Base-by-base conservation (phyloP, 352 stramenopile genomes). In the Nothophytophthora sp. region DNA sequence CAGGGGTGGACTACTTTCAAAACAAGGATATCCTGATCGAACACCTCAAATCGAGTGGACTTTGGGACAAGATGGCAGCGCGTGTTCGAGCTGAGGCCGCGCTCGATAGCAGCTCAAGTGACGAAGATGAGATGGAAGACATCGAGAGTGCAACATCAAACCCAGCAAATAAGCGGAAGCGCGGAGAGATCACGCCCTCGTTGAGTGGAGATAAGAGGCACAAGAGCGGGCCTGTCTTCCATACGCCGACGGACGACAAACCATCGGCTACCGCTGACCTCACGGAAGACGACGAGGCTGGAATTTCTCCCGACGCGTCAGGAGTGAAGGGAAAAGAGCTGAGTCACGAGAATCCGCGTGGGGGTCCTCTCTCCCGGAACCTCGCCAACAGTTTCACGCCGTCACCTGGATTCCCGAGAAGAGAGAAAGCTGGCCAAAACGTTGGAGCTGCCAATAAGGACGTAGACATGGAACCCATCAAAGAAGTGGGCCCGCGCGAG, bases 311-410 rank as follows among this genome's bases (percentile, higher is more conserved):
- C 0, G 71, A 81, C 23, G 49, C 62, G 25, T 49, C 35, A 12
- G 60, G 39, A 33, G 16, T 44, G 18, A 80, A 80, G 45, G 45
- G 50, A n/a, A 71, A 67, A 28, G 61, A 69, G 5, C 5, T 18
- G 15, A 60, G 50, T 10, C 46, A 64, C 18, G 57, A 58, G 41
- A 69, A 33, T 23, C 13, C 32, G 18, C 5, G 11, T 16, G 49
- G 30, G 16, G 46, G 62, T 7, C 65, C 45, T 10, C n/a, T n/a
- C n/a, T 49, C 74, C 23, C 69, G 75, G 18, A 86, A 75, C 20
- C 55, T 86, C 13, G 63, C 60, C 0, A 73, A 83, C 39, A 70
- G 61, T 39, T 86, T 91, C 49, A 91, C 81, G n/a, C 81, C 81
- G n/a, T 89, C 81, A 23, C 76, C 81, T 10, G 49, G 38, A 40